Conservation (phyloP, 2,329 filamentous ascomycete genomes). For the Zelopaecilomyces penicillatus region DNA sequence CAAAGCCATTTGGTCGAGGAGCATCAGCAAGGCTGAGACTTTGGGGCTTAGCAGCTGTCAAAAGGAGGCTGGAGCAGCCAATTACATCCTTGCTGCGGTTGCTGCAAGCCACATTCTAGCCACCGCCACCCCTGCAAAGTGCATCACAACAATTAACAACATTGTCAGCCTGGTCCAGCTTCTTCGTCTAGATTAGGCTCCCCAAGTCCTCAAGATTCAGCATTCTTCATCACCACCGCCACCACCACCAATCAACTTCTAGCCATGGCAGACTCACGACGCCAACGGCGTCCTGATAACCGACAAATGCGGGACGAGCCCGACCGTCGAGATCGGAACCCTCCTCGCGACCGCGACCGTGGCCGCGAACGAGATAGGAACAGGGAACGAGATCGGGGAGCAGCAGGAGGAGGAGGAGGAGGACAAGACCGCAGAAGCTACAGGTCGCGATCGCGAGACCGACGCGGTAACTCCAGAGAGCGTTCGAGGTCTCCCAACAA, state of each 20-base stretch:
- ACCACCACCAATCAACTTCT: neutral
- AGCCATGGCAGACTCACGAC: conserved; percentile 26
- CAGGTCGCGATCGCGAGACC: conserved; percentile 20
- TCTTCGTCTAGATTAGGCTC: neutral
- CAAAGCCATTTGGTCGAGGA: too few relatives aligned
- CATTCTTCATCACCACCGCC: neutral
- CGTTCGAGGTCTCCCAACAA: conserved; percentile 26
- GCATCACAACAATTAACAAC: neutral
- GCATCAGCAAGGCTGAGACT: conserved; percentile 8
- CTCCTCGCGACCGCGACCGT: conserved; percentile 16
- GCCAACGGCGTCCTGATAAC: conserved; percentile 38
- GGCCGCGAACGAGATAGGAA: conserved; percentile 23
- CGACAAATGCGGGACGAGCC: conserved; percentile 54
- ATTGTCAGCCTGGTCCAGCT: too few relatives aligned
- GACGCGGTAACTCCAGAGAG: conserved; percentile 23
- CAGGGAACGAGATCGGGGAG: conserved; percentile 14
- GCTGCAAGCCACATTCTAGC: conserved; percentile 1
- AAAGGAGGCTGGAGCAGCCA: neutral
- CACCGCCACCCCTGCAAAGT: conserved; percentile 1
- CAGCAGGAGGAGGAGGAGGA: neutral
- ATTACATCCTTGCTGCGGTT: neutral
- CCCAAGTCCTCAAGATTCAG: neutral
- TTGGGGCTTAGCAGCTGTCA: neutral
- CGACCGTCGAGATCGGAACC: conserved; percentile 29
- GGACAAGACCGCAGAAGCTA: conserved; percentile 16